Evolutionary conservation across 371 early-diverging fungal species (phyloP).

Genomic region (Apophysomyces sp.): DNA sequence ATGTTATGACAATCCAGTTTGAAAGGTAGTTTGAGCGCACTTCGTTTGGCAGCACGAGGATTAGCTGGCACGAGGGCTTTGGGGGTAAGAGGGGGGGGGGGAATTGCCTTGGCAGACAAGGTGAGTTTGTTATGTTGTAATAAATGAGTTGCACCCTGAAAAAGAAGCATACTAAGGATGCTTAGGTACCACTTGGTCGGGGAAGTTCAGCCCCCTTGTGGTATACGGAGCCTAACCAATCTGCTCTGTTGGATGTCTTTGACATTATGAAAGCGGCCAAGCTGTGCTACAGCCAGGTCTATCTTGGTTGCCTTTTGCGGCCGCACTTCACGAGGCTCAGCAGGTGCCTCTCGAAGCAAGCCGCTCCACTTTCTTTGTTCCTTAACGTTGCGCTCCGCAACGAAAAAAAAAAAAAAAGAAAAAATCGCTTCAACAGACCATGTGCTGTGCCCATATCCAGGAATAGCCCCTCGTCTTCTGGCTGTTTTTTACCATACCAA

Average conservation of each 20-base stretch:
- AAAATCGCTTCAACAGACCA: neutral
- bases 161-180: neutral
- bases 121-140: neutral
- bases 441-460: neutral
- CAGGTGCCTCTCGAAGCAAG: conserved; percentile 3
- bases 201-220: neutral
- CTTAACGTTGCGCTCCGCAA: neutral
- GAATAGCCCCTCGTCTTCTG: conserved; percentile 3
- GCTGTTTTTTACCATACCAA: neutral
- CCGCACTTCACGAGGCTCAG: neutral
- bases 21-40: neutral
- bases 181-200: neutral
- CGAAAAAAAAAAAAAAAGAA: neutral
- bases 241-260: neutral
- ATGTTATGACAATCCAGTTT: neutral
- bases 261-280: neutral
- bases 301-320: neutral
- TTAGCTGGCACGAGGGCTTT: neutral
- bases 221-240: neutral
- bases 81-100: neutral
- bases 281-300: neutral
- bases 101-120: neutral
- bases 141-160: neutral
- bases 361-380: neutral
- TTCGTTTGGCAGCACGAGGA: neutral